Evolutionary conservation across 495 filamentous ascomycete species (phyloP).

Genomic region (Gamarada debralockiae): DNA sequence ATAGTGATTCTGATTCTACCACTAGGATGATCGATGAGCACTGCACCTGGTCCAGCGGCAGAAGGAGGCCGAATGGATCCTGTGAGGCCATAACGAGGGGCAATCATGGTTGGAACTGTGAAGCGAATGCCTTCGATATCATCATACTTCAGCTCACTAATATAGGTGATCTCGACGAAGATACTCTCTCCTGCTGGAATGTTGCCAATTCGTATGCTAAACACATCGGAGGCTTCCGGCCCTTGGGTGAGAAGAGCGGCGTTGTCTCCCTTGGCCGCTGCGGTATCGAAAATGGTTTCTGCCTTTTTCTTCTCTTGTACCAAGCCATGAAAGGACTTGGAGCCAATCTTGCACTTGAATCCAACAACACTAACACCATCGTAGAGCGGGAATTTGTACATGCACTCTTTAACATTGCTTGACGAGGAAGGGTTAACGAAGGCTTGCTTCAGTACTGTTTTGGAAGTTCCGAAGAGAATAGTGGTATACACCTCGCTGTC

Average conservation of each 20-base stretch:
- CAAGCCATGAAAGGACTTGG: conserved; percentile 33
- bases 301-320: conserved; percentile 49
- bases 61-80: too few relatives aligned
- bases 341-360: conserved; percentile 42
- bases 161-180: conserved; percentile 44
- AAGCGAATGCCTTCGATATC: conserved; percentile 46
- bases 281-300: conserved; percentile 39
- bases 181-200: conserved; percentile 35
- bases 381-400: conserved; percentile 55
- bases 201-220: conserved; percentile 50
- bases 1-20: conserved; percentile 34
- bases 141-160: conserved; percentile 53
- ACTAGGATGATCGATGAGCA: background rate
- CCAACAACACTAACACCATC: conserved; percentile 47
- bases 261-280: conserved; percentile 37
- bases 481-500: conserved; percentile 37
- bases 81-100: conserved; percentile 47
- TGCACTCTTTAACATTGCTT: conserved; percentile 38
- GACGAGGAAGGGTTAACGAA: conserved; percentile 38
- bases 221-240: conserved; percentile 48
- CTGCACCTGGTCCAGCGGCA: background rate
- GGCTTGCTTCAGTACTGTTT: conserved; percentile 45
- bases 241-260: conserved; percentile 47
- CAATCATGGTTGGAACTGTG: conserved; percentile 47
- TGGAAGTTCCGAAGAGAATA: conserved; percentile 39